A percentile compares a stretch with the other conserved stretches of the same genome.
Conservation (phyloP, 768 basidiomycete species). For the Calocybe indica region DNA sequence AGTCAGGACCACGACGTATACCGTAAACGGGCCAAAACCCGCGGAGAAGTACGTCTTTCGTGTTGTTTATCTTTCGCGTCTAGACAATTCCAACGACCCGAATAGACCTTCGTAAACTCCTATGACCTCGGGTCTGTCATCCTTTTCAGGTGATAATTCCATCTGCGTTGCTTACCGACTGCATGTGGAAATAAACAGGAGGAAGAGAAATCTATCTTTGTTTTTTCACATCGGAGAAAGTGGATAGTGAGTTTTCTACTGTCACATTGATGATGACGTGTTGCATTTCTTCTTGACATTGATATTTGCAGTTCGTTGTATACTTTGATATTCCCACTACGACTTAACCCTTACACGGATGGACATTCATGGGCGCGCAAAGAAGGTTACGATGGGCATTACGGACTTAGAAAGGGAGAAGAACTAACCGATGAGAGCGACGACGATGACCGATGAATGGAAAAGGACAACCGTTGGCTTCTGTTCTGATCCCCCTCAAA, state of each 20-base stretch:
- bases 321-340: slow-evolving; percentile 80
- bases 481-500: too few relatives aligned
- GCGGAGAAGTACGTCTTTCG: slow-evolving; percentile 56
- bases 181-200: slow-evolving; percentile 23
- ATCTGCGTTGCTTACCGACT: background rate
- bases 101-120: slow-evolving; percentile 78
- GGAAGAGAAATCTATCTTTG: slow-evolving; percentile 61
- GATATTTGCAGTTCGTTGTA: slow-evolving; percentile 57
- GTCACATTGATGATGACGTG: too few relatives aligned
- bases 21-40: slow-evolving; percentile 53
- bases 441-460: slow-evolving; percentile 20
- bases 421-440: slow-evolving; percentile 86
- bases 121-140: slow-evolving; percentile 79
- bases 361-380: slow-evolving; percentile 77
- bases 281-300: too few relatives aligned
- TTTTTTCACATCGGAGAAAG: slow-evolving; percentile 84
- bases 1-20: slow-evolving; percentile 83
- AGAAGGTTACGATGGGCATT: slow-evolving; percentile 55
- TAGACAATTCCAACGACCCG: background rate
- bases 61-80: background rate
- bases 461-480: background rate
- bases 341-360: slow-evolving; percentile 77
- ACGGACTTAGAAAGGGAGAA: slow-evolving; percentile 66
- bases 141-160: background rate
- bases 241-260: slow-evolving; percentile 63